Conservation (phyloP, 2,329 filamentous ascomycete species). For the Cladophialophora yegresii region DNA sequence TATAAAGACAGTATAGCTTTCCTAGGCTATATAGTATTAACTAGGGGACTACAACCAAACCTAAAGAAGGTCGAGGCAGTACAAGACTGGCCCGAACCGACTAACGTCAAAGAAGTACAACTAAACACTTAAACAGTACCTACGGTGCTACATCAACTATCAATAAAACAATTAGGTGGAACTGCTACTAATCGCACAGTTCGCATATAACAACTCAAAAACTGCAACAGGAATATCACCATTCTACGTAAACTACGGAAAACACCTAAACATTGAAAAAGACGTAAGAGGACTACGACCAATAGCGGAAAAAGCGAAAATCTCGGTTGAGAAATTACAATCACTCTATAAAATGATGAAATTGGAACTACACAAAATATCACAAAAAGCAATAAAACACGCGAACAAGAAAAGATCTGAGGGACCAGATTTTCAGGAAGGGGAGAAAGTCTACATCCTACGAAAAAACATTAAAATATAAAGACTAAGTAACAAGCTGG, state of each 20-base stretch:
- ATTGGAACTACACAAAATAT: background rate
- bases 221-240: background rate
- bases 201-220: background rate
- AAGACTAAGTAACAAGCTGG: background rate
- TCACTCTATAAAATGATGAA: background rate
- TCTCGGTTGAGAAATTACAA: background rate
- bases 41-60: background rate
- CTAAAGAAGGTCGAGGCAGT: background rate
- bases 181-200: background rate
- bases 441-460: background rate
- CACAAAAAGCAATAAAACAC: background rate
- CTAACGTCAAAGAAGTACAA: constrained; percentile 1
- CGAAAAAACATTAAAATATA: background rate
- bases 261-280: background rate
- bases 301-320: background rate
- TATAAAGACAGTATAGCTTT: background rate
- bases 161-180: background rate
- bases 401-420: background rate
- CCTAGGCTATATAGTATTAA: background rate
- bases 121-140: too few species aligned
- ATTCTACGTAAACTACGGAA: constrained; percentile 24
- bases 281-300: background rate
- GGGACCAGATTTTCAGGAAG: background rate
- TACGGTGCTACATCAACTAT: too few species aligned
- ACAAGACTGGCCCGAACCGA: background rate